Evolutionary conservation across 345 rosid species (phyloP).

Genomic region (Eutrema yunnanense): DNA sequence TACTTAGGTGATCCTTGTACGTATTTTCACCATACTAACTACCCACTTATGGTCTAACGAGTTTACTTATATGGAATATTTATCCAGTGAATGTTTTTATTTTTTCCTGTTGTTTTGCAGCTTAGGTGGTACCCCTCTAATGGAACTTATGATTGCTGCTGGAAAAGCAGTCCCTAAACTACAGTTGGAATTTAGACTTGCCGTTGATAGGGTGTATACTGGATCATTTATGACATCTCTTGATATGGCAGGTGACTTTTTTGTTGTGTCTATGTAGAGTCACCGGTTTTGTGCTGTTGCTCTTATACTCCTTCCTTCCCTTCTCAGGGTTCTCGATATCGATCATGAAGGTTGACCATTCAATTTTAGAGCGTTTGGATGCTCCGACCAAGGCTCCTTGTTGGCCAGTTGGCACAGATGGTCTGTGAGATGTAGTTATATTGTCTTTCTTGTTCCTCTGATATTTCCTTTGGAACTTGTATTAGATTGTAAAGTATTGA

Average conservation of each 20-base stretch:
- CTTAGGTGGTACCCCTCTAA: slow-evolving; percentile 80
- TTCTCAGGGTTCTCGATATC: slow-evolving; percentile 83
- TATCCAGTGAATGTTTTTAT: no score
- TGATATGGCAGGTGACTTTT: slow-evolving; percentile 85
- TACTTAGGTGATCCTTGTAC: background rate
- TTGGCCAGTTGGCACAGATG: slow-evolving; percentile 90
- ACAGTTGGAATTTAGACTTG: slow-evolving; percentile 91
- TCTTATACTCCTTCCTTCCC: background rate
- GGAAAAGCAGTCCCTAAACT: slow-evolving; percentile 87
- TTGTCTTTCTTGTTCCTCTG: background rate
- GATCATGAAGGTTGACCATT: slow-evolving; percentile 82
- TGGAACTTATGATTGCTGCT: slow-evolving; percentile 93
- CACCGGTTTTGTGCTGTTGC: background rate
- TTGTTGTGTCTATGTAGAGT: slow-evolving; percentile 25
- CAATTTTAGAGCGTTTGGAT: slow-evolving; percentile 63
- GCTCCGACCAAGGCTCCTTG: slow-evolving; percentile 84
- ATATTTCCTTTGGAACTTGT: background rate
- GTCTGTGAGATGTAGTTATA: slow-evolving; percentile 37
- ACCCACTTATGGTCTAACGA: background rate
- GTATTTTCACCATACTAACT: background rate
- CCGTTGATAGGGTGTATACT: slow-evolving; percentile 97
- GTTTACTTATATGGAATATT: background rate
- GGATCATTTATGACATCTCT: slow-evolving; percentile 97
- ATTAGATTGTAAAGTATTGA: background rate
- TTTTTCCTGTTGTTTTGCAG: slow-evolving; percentile 29